Evolutionary conservation across 495 filamentous ascomycete species (phyloP).

Genomic region (Aspergillus homomorphus): DNA sequence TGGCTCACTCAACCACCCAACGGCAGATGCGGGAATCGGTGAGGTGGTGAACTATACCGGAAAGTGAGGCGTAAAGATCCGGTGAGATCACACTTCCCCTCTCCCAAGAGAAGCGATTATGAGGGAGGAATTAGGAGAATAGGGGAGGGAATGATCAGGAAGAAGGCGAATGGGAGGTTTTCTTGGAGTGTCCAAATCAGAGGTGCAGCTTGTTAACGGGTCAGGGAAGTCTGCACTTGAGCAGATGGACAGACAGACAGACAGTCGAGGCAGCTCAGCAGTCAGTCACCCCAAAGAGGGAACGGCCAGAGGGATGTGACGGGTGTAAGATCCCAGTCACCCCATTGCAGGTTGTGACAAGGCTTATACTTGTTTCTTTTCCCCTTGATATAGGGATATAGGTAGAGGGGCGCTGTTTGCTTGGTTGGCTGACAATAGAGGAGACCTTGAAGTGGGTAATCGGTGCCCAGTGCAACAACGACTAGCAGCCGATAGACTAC

Average conservation of each 20-base stretch:
- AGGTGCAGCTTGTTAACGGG: conserved; percentile 1
- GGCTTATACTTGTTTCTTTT: conserved; percentile 26
- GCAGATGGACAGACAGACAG: background rate
- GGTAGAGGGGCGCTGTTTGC: conserved; percentile 13
- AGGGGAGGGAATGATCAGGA: background rate
- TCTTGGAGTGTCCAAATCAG: background rate
- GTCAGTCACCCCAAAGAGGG: background rate
- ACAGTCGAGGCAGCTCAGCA: background rate
- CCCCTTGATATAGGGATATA: background rate
- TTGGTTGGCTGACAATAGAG: conserved; percentile 14
- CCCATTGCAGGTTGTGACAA: conserved; percentile 23
- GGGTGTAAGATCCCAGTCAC: background rate
- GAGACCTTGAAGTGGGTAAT: conserved; percentile 23
- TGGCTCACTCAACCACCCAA: conserved; percentile 11
- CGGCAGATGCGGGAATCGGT: conserved; percentile 16
- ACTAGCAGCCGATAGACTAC: conserved; percentile 43
- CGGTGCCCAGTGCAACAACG: conserved; percentile 38
- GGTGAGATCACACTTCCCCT: conserved; percentile 16
- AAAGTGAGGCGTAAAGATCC: conserved; percentile 28
- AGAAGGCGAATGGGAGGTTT: conserved; percentile 4
- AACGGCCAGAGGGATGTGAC: background rate
- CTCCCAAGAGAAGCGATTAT: conserved; percentile 2
- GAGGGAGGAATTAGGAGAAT: background rate
- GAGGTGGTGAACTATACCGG: conserved; percentile 32
- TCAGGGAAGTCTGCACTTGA: background rate